phyloP scores from a whole-genome alignment of 306 rosid genomes.

The Vigna trinervia region DNA sequence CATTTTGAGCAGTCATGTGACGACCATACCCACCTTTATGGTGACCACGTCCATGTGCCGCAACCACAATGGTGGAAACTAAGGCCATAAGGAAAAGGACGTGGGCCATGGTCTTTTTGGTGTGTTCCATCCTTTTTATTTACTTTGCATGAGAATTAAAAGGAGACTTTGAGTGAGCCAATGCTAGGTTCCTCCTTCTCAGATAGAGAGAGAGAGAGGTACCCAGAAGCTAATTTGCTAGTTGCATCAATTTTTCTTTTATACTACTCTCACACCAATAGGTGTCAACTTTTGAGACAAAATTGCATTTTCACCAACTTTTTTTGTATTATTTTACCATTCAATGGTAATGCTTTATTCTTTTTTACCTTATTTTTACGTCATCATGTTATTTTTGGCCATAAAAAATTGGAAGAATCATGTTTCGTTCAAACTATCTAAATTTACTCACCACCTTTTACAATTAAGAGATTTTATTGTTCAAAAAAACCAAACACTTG shows the following conservation, averaged over 20 bases:
- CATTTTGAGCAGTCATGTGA: background rate
- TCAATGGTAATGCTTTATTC: too few relatives aligned
- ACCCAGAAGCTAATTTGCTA: slow-evolving; percentile 29
- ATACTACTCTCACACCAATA: background rate
- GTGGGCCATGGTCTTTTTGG: background rate
- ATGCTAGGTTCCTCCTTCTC: slow-evolving; percentile 36
- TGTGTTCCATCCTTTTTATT: background rate
- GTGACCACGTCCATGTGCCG: background rate
- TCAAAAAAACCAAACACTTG: too few relatives aligned
- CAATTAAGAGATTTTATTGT: too few relatives aligned
- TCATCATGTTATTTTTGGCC: too few relatives aligned
- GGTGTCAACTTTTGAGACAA: background rate
- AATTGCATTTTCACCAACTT: background rate
- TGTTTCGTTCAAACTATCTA: too few relatives aligned
- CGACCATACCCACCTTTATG: background rate
- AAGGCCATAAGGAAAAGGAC: background rate
- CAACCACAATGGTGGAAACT: slow-evolving; percentile 36
- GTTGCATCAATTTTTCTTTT: background rate
- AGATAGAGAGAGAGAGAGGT: slow-evolving; percentile 19
- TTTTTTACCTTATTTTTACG: too few relatives aligned
- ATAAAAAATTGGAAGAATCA: too few relatives aligned
- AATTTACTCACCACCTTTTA: too few relatives aligned
- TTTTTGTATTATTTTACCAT: too few relatives aligned
- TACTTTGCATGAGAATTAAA: background rate
- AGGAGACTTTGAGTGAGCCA: background rate